Base-by-base conservation (phyloP, 768 basidiomycete genomes). In the Pleurotus sapidus region DNA sequence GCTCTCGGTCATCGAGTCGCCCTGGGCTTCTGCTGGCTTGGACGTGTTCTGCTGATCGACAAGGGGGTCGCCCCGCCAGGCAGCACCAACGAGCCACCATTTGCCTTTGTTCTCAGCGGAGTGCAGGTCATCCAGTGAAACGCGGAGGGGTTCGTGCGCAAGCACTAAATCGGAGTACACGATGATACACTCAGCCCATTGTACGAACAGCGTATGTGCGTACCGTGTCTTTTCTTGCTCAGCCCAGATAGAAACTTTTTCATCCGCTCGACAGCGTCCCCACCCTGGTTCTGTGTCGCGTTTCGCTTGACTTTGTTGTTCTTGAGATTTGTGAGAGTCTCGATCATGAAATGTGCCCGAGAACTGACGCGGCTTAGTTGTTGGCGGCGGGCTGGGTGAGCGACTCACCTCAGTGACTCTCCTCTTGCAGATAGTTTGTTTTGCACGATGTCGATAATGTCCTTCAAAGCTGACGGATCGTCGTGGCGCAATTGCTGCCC, bases 11-110 rank as follows among this genome's bases (percentile, higher is more conserved):
- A 61, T 63, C 15, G 61, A 64, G 42, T 70, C 65, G 45, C 70
- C 65, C n/a, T n/a, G n/a, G n/a, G n/a, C n/a, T n/a, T 66, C 60
- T 45, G 63, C 48, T 3, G 66, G 59, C 18, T 68, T 64, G 42
- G 68, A 63, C 25, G 72, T 69, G 3, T 72, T 77, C 57, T 82
- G 81, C 45, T 79, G 82, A 56, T 98, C 95, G 17, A 87, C 78
- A 3, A 98, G 81, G 6, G 97, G 95, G 64, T 98, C 87, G 2
- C 95, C 95, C 30, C 82, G 81, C 96, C 96, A 99, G 0, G 92
- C 96, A 1, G 96, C 93, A 15, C 96, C 97, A 37, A 98, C 92
- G 2, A 98, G 79, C 96, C 97, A 98, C 97, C 97, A 98, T 74
- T 97, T 97, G 4, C 95, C 97, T 67, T 87, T 91, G 9, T 81